Conservation (phyloP, 805 yeast species). For the Kuraishia piskuri region DNA sequence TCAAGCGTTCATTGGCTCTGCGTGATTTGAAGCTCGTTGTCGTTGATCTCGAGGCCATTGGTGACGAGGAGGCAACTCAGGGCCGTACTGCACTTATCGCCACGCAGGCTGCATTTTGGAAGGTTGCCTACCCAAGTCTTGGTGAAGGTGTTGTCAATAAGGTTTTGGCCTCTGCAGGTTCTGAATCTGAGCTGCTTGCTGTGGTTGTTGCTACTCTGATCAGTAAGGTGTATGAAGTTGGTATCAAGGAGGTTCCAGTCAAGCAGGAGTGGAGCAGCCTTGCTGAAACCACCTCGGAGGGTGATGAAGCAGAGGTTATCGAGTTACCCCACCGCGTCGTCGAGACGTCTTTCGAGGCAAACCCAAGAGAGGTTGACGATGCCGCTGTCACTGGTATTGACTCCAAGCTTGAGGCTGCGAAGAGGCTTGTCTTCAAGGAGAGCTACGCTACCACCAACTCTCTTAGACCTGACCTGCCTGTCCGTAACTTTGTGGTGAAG, state of each 20-base stretch:
- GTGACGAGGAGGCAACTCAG: conserved; percentile 60
- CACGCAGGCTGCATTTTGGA: conserved; percentile 77
- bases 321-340: conserved; percentile 40
- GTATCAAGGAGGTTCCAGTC: conserved; percentile 29
- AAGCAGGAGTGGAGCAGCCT: conserved; percentile 20
- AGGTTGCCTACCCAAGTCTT: conserved; percentile 50
- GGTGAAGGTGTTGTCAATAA: conserved; percentile 60
- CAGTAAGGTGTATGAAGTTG: conserved; percentile 43
- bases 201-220: conserved; percentile 61
- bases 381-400: conserved; percentile 30
- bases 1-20: conserved; percentile 44
- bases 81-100: conserved; percentile 73
- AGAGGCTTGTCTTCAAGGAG: conserved; percentile 73
- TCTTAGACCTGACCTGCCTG: conserved; percentile 86
- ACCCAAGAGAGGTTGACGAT: conserved; percentile 44
- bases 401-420: conserved; percentile 41
- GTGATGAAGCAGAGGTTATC: not conserved
- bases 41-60: conserved; percentile 54
- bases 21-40: conserved; percentile 45
- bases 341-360: conserved; percentile 62
- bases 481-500: conserved; percentile 75
- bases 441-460: conserved; percentile 51
- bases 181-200: conserved; percentile 72
- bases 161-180: conserved; percentile 73
- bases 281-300: conserved; percentile 12